phyloP scores from a whole-genome alignment of 2,329 filamentous ascomycete genomes.

The Colletotrichum limetticola region DNA sequence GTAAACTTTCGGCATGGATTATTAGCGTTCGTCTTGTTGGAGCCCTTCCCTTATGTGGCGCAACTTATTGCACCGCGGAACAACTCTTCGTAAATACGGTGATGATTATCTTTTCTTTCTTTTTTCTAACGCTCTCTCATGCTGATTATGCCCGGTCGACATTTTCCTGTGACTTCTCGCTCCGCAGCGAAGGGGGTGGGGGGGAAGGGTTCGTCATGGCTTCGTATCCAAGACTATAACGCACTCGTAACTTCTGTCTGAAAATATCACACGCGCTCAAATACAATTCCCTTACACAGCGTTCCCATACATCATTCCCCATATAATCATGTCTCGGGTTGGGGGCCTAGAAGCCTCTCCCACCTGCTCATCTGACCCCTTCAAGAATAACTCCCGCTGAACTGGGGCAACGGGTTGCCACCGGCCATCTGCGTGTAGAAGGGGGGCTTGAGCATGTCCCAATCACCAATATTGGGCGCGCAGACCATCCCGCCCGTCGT shows the following conservation, averaged over 20 bases:
- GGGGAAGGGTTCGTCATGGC: constrained; percentile 3
- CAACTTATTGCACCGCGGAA: neutral
- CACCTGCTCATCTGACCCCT: neutral
- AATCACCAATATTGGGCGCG: constrained; percentile 17
- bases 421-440: constrained; percentile 25
- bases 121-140: neutral
- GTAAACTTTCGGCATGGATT: no score
- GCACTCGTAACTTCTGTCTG: neutral
- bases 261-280: neutral
- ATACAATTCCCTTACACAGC: neutral
- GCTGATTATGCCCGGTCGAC: neutral
- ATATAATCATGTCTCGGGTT: neutral
- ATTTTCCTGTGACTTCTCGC: neutral
- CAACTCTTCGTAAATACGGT: no score
- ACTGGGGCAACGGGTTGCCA: constrained; percentile 11
- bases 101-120: neutral
- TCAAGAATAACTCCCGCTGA: constrained; percentile 22
- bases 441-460: constrained; percentile 10
- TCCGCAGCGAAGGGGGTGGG: neutral
- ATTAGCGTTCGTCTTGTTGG: no score
- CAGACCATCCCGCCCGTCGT: constrained; percentile 24
- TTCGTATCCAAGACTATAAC: constrained; percentile 1
- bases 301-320: neutral
- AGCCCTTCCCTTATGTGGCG: no score
- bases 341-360: neutral